Conservation (phyloP, 345 rosid species). For the Melastoma malabathricum region DNA sequence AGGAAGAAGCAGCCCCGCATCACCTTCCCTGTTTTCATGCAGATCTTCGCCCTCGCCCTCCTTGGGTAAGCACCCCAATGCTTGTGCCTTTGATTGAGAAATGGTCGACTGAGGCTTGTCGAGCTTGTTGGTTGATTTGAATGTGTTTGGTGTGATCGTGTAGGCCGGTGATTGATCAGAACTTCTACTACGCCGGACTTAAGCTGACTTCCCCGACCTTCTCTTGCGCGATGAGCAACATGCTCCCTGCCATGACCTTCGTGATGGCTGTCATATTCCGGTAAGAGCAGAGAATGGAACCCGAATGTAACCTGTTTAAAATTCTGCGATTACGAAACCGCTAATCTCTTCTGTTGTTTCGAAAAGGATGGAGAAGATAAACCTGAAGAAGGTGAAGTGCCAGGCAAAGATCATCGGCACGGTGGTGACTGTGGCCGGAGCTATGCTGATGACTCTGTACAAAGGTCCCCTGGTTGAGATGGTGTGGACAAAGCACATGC, state of each 20-base stretch:
- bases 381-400: constrained; percentile 52
- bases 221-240: constrained; percentile 80
- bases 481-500: constrained; percentile 33
- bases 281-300: constrained; percentile 7
- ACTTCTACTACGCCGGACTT: constrained; percentile 81
- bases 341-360: too few species aligned
- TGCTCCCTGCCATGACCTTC: constrained; percentile 80
- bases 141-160: too few species aligned
- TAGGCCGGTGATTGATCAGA: constrained; percentile 97
- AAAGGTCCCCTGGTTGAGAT: constrained; percentile 60
- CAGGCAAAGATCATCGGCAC: constrained; percentile 77
- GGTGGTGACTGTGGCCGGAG: constrained; percentile 64
- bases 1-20: constrained; percentile 63
- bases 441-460: constrained; percentile 76
- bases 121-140: too few species aligned
- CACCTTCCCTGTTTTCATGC: constrained; percentile 64
- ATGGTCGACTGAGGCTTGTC: too few species aligned
- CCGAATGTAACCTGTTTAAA: too few species aligned
- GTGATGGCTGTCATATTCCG: constrained; percentile 59
- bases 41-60: constrained; percentile 68
- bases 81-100: too few species aligned
- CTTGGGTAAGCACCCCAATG: constrained; percentile 46
- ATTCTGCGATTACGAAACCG: too few species aligned
- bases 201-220: constrained; percentile 87
- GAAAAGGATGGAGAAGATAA: constrained; percentile 67